phyloP scores from a whole-genome alignment of 2,329 filamentous ascomycete species.

The Diatrype stigma region DNA sequence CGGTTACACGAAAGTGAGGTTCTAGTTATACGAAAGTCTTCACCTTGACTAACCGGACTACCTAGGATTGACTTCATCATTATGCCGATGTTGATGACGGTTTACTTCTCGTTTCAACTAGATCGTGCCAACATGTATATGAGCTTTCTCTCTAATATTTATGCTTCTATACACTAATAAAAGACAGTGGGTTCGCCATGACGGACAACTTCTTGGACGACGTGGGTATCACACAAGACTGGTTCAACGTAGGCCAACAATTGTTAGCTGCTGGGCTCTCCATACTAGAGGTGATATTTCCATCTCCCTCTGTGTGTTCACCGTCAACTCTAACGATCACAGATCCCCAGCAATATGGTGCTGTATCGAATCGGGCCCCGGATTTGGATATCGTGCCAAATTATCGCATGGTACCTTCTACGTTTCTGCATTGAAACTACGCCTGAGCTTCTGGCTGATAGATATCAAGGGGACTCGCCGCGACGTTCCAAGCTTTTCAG shows the following conservation, averaged over 20 bases:
- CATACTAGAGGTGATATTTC: conserved; percentile 36
- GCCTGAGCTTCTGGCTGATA: conserved; percentile 19
- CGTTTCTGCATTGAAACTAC: too few relatives aligned
- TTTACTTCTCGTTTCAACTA: conserved; percentile 1
- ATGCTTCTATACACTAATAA: neutral
- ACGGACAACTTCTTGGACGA: conserved; percentile 2
- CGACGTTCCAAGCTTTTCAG: conserved; percentile 33
- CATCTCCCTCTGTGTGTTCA: conserved; percentile 41
- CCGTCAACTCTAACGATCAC: conserved; percentile 24
- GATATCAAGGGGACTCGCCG: neutral
- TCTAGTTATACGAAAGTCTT: neutral
- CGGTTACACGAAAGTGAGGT: neutral
- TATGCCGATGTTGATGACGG: neutral
- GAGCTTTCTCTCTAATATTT: neutral
- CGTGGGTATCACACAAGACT: conserved; percentile 1
- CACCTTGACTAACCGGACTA: neutral
- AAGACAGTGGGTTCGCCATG: neutral
- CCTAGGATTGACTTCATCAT: neutral
- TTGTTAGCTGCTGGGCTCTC: neutral
- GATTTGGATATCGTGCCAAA: conserved; percentile 41
- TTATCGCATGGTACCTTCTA: conserved; percentile 33
- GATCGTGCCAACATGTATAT: neutral
- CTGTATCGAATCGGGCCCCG: conserved; percentile 42
- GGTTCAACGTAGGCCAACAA: neutral
- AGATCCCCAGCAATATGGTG: conserved; percentile 44